These are phyloP conservation scores for Recurvomyces mirabilis DNA, from an alignment of 495 filamentous ascomycete genomes.

Conservation along the genomic window DNA sequence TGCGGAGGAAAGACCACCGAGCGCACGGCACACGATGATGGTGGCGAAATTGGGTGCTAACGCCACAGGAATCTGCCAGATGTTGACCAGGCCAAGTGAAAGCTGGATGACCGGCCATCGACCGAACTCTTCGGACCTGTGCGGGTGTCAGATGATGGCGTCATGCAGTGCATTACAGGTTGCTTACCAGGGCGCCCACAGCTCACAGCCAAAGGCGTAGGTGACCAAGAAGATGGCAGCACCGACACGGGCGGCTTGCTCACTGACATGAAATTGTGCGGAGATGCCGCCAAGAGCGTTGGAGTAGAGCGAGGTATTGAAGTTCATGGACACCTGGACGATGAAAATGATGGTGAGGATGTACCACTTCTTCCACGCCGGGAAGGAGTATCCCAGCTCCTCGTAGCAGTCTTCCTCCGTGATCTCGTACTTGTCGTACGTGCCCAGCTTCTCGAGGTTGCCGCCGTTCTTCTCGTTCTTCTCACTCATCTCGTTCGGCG, in stretches of 20 bases:
- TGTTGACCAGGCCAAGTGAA: constrained; percentile 58
- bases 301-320: constrained; percentile 64
- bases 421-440: constrained; percentile 44
- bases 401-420: constrained; percentile 53
- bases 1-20: constrained; percentile 62
- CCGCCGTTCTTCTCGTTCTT: not conserved
- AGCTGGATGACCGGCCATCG: constrained; percentile 62
- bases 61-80: constrained; percentile 63
- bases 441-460: constrained; percentile 21
- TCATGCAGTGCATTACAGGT: not conserved
- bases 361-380: constrained; percentile 61
- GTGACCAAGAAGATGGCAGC: constrained; percentile 60
- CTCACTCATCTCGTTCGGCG: not conserved
- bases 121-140: constrained; percentile 68
- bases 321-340: constrained; percentile 77
- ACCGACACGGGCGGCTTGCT: constrained; percentile 53
- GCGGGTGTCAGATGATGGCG: not conserved
- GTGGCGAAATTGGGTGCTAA: constrained; percentile 58
- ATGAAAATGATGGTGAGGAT: constrained; percentile 63
- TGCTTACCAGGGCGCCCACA: constrained; percentile 53
- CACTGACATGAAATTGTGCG: constrained; percentile 50
- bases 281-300: constrained; percentile 52
- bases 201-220: constrained; percentile 71
- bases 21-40: constrained; percentile 51
- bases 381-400: constrained; percentile 53